Base-by-base conservation (phyloP, 1,284 basidiomycete genomes). In the Tausonia pullulans region DNA sequence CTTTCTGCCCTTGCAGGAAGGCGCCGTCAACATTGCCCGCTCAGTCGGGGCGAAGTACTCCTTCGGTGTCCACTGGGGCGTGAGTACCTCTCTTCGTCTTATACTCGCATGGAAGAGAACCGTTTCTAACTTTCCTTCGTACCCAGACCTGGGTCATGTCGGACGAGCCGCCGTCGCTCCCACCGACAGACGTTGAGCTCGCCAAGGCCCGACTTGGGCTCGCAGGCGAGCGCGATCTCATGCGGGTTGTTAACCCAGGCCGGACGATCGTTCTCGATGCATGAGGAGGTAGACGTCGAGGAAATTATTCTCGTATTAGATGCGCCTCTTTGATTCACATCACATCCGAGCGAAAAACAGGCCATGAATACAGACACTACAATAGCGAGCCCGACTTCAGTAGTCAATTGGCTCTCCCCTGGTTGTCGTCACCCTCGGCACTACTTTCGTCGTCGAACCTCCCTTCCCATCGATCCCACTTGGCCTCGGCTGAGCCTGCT, bases 31-130 rank as follows among this genome's bases (percentile, higher is more conserved):
- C 10, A 77, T 79, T 68, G 73, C 74, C n/a, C 68, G 70, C 46
- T 72, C 76, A 65, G 71, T 75, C 62, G 64, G 69, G 9, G 73
- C 73, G 3, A 69, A 72, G 66, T 72, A 73, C 67, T 73, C 73
- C 48, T 71, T 76, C 44, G 78, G 74, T 5, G 78, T 79, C 55
- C 78, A 79, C 68, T 79, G 76, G 76, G 77, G 77, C 4, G 70
- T 69, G 51, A 72, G 74, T 74, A n/a, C n/a, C 43, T 14, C 5
- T 41, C 27, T 44, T 46, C 46, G n/a, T 58, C 49, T 58, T 41
- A n/a, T 27, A 14, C 43, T 40, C 16, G 11, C 41, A 8, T 46
- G 14, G n/a, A 13, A n/a, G 4, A n/a, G 3, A 11, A n/a, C 45
- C 39, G 9, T 44, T 49, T n/a, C 27, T 51, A 4, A 41, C 48